Evolutionary conservation across 2,329 filamentous ascomycete species (phyloP), one percentile per base, ranked within the genome.

Genomic region (Monosporascus ibericus): DNA sequence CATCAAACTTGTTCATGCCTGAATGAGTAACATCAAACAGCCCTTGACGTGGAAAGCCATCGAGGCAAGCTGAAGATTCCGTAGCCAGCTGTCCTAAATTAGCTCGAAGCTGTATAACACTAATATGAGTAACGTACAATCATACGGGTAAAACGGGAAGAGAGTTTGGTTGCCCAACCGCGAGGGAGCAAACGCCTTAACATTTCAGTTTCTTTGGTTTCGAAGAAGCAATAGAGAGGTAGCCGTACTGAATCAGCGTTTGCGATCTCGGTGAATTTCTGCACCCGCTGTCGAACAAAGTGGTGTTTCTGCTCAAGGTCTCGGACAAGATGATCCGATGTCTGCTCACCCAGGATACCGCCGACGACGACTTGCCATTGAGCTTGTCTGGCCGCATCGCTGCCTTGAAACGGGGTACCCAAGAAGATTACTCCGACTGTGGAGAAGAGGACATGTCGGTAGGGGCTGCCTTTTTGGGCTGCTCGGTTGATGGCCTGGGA

Each of bases 351-450:
- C 55, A 59, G 57, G 36, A 59, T 59, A 5, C 55, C 55, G 18
- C 39, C 47, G 30, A 59, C 52, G 18, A 56, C 38, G 17, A 56
- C 52, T 5, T 53, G 48, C 58, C 55, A 62, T 39, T 40, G 50
- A n/a, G 55, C 58, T 47, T 53, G 47, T 27, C 48, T 9, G 20
- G 56, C 55, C 44, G 54, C 60, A 50, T 57, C 55, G 20, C 52
- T 62, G 25, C 60, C 57, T 11, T 8, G 39, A 34, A 60, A 62
- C 22, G 58, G 60, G 36, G 60, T 62, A 20, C 55, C 60, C 38
- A 62, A 49, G 48, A 60, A 62, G 30, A 60, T 40, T 24, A 59
- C 49, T n/a, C 58, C 60, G 22, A 54, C 51, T 2, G 58, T 60
- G 49, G 40, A 53, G 40, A 44, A 49, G 25, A 62, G 57, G 48